A percentile compares a stretch with the other conserved stretches of the same genome.
These are phyloP conservation scores for Trypanosoma rangeli DNA, from an alignment of 208 protist species.

Conservation along the genomic window DNA sequence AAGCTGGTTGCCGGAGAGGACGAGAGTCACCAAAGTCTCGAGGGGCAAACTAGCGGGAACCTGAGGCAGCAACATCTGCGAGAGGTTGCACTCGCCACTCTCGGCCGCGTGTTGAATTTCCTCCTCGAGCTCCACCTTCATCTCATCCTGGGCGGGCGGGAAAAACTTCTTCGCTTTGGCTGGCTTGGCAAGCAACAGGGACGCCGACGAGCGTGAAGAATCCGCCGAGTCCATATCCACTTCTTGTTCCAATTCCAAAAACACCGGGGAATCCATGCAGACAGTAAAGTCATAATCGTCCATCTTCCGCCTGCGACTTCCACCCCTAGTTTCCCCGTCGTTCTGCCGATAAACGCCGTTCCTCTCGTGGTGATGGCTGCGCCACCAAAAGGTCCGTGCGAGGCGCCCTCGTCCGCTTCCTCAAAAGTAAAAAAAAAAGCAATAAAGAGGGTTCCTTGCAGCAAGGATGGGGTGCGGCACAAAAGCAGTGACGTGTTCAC, in stretches of 20 bases:
- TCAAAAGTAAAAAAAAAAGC: not conserved
- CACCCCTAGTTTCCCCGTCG: not conserved
- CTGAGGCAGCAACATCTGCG: conserved; percentile 38
- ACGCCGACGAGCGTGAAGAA: not conserved
- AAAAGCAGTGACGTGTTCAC: not conserved
- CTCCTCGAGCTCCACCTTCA: conserved; percentile 34
- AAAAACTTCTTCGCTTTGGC: conserved; percentile 3
- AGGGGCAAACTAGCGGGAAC: conserved; percentile 47
- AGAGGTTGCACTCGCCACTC: conserved; percentile 63
- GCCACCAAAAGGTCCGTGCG: not conserved
- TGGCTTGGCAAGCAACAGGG: not conserved
- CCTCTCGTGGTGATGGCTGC: not conserved
- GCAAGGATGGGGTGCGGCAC: not conserved
- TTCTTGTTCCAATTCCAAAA: not conserved
- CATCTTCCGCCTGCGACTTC: conserved; percentile 6
- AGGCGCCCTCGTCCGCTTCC: not conserved
- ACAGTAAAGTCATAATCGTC: not conserved
- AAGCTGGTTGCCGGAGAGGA: conserved; percentile 64
- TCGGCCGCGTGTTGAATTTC: conserved; percentile 47
- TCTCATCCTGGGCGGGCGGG: conserved; percentile 1
- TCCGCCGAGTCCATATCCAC: not conserved
- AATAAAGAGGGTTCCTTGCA: not conserved
- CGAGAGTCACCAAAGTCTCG: conserved; percentile 39
- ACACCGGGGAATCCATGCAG: not conserved
- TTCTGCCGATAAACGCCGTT: no score